Evolutionary conservation across 345 rosid species (phyloP).

Genomic region (Xanthoceras sorbifolium): DNA sequence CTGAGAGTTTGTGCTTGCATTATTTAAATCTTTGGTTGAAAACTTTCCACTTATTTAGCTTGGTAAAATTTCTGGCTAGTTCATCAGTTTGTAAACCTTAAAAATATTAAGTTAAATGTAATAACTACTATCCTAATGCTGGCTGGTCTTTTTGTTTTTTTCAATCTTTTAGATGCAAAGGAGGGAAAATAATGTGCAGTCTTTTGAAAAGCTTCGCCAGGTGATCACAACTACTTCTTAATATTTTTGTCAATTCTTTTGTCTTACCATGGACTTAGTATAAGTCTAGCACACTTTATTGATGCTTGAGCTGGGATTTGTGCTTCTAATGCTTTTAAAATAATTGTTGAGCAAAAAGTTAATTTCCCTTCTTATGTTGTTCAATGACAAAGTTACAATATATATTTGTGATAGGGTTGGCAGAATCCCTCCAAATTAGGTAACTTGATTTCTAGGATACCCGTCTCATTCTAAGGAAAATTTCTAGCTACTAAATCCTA

Average conservation of each 20-base stretch:
- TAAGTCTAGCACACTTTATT: background rate
- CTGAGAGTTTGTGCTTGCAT: background rate
- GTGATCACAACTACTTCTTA: constrained; percentile 37
- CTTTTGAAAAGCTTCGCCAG: constrained; percentile 99
- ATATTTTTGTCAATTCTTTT: background rate
- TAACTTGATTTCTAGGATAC: background rate
- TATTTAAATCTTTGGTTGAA: too few species aligned
- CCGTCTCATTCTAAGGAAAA: background rate
- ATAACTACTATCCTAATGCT: constrained; percentile 15
- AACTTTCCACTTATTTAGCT: background rate
- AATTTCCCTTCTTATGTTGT: background rate
- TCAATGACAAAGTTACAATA: background rate
- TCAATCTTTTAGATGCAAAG: constrained; percentile 79
- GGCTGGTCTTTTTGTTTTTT: constrained; percentile 15
- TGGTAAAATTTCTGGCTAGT: background rate
- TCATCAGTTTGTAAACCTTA: background rate
- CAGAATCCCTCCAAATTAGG: background rate
- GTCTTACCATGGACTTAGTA: background rate
- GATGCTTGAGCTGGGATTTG: background rate
- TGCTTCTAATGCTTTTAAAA: background rate
- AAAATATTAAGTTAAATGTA: background rate
- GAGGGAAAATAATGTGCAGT: constrained; percentile 98
- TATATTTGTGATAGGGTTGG: background rate
- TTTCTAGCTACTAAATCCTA: background rate
- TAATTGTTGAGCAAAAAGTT: background rate